Conservation (phyloP, 306 rosid species). For the Abrus pulchellus region DNA sequence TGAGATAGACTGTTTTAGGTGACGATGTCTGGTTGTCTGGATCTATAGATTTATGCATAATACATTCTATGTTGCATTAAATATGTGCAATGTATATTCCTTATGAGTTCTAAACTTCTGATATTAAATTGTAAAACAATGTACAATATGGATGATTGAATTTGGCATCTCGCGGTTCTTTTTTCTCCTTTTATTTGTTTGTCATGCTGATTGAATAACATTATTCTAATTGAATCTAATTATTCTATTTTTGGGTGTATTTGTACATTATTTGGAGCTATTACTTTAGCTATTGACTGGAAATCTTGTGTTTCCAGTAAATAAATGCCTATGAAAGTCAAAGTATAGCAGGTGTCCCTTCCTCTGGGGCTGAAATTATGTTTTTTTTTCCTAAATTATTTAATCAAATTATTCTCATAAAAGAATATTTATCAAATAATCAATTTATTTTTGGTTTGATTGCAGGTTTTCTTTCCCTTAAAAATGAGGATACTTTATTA, state of each 20-base stretch:
- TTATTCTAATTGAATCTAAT: conserved; percentile 9
- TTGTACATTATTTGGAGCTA: conserved; percentile 10
- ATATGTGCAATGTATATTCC: not conserved
- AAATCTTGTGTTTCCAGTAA: not conserved
- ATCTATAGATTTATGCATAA: not conserved
- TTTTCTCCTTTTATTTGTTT: not conserved
- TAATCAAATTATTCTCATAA: not conserved
- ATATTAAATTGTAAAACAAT: not conserved
- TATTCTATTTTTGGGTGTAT: conserved; percentile 24
- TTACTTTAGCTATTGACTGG: not conserved
- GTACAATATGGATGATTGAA: conserved; percentile 10
- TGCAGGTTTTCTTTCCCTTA: conserved; percentile 49
- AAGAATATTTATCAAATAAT: not conserved
- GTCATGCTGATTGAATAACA: not conserved
- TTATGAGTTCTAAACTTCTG: not conserved
- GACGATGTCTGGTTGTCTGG: not conserved
- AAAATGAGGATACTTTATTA: conserved; percentile 36
- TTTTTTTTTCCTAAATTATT: not conserved
- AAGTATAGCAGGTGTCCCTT: not conserved
- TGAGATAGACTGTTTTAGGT: not conserved
- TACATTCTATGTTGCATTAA: not conserved
- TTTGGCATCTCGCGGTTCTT: conserved; percentile 16
- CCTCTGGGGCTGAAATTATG: not conserved
- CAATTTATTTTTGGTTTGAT: conserved; percentile 25
- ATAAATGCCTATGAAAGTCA: not conserved